A percentile compares a stretch with the other conserved stretches of the same genome.
These are phyloP conservation scores for Fusarium nelsonii DNA, from an alignment of 2,329 filamentous ascomycete species.

Conservation along the genomic window DNA sequence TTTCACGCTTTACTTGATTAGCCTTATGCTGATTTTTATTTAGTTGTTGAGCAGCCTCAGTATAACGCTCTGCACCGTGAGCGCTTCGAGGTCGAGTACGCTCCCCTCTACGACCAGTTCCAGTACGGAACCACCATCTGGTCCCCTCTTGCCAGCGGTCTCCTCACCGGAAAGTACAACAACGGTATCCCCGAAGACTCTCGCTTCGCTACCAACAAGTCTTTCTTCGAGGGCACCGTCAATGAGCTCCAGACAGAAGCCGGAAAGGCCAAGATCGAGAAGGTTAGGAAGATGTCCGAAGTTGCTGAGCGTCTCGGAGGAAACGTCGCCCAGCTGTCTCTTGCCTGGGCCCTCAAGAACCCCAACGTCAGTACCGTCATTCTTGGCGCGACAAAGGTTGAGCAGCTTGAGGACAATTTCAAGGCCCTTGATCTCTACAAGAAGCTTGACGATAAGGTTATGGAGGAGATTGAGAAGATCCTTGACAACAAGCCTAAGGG, in stretches of 20 bases:
- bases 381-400: constrained; percentile 47
- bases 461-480: constrained; percentile 45
- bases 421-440: constrained; percentile 41
- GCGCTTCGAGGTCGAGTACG: constrained; percentile 73
- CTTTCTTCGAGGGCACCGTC: constrained; percentile 34
- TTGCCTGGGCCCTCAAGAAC: constrained; percentile 47
- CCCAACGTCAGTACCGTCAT: constrained; percentile 49
- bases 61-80: constrained; percentile 73
- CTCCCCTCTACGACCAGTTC: constrained; percentile 68
- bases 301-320: constrained; percentile 46
- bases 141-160: constrained; percentile 66
- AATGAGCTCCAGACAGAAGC: constrained; percentile 31
- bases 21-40: rapidly evolving
- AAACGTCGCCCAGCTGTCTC: constrained; percentile 43
- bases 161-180: constrained; percentile 76
- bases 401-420: constrained; percentile 46
- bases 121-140: constrained; percentile 72
- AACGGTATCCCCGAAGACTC: constrained; percentile 67
- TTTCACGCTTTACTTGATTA: rapidly evolving
- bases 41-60: constrained; percentile 72
- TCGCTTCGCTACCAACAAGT: constrained; percentile 60
- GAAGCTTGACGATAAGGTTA: constrained; percentile 38
- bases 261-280: constrained; percentile 47
- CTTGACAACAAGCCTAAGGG: constrained; percentile 41
- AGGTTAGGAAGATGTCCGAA: constrained; percentile 43